Evolutionary conservation across 2,329 filamentous ascomycete species (phyloP).

Genomic region (Pestalotiopsis sp.): DNA sequence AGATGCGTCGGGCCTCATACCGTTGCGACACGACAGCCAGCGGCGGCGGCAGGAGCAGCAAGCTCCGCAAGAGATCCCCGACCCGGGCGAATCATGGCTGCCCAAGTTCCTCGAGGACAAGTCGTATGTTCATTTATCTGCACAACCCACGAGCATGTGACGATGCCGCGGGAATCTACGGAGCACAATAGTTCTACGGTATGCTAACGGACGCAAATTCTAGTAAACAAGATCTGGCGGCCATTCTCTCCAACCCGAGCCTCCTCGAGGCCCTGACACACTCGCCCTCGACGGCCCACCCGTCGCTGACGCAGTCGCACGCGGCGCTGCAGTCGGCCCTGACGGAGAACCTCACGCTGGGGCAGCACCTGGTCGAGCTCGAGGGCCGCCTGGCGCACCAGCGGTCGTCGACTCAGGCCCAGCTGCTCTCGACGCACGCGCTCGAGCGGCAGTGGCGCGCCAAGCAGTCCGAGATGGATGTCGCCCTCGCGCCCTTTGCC

Average conservation of each 20-base stretch:
- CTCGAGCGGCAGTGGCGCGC: constrained; percentile 91
- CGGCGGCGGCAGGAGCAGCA: constrained; percentile 31
- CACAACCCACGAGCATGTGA: neutral
- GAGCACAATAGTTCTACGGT: neutral
- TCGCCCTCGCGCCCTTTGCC: constrained; percentile 80
- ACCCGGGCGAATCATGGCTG: constrained; percentile 76
- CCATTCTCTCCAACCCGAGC: constrained; percentile 64
- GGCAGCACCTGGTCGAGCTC: constrained; percentile 61
- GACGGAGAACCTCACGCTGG: constrained; percentile 71
- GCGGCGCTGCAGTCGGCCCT: constrained; percentile 67
- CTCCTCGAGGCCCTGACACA: constrained; percentile 78
- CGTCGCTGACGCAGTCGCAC: constrained; percentile 69
- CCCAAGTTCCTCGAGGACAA: constrained; percentile 78
- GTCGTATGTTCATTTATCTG: constrained; percentile 56
- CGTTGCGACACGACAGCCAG: constrained; percentile 20
- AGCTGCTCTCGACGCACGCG: constrained; percentile 80
- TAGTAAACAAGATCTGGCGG: constrained; percentile 78
- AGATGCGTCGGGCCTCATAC: constrained; percentile 34
- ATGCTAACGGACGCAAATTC: constrained; percentile 5
- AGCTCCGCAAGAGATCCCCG: constrained; percentile 45
- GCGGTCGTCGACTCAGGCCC: constrained; percentile 75
- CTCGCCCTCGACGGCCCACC: constrained; percentile 68
- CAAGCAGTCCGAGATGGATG: constrained; percentile 88
- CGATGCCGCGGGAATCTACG: neutral
- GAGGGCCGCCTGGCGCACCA: constrained; percentile 61